Conservation (phyloP, 148 eudicot species). For the Fagopyrum tataricum region DNA sequence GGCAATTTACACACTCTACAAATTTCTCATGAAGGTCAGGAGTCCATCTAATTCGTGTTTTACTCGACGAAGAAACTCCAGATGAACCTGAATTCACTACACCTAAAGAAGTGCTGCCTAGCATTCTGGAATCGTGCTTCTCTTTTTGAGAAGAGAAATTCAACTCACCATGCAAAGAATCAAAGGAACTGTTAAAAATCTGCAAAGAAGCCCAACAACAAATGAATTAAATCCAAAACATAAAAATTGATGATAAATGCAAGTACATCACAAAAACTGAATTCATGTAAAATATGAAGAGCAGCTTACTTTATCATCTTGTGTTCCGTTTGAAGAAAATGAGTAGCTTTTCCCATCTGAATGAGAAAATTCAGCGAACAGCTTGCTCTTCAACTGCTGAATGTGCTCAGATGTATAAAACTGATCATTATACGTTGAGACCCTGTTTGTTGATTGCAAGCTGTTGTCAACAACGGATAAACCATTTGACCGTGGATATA, state of each 20-base stretch:
- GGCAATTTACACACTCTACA: constrained; percentile 67
- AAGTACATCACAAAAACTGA: neutral
- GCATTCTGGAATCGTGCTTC: constrained; percentile 18
- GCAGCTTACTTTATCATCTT: constrained; percentile 42
- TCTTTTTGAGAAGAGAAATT: constrained; percentile 25
- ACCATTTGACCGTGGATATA: constrained; percentile 30
- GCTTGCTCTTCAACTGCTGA: constrained; percentile 50
- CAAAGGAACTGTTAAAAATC: constrained; percentile 23
- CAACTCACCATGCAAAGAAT: constrained; percentile 21
- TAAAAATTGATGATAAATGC: neutral
- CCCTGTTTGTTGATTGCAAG: constrained; percentile 26
- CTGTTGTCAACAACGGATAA: constrained; percentile 21
- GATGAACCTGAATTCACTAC: constrained; percentile 25
- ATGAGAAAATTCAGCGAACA: constrained; percentile 42
- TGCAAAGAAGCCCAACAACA: neutral
- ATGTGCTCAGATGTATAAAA: constrained; percentile 32
- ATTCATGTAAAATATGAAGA: neutral
- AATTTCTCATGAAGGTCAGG: constrained; percentile 83
- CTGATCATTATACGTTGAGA: constrained; percentile 27
- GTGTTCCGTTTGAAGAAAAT: constrained; percentile 26
- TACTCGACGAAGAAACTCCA: constrained; percentile 34
- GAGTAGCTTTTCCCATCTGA: constrained; percentile 41
- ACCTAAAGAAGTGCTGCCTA: constrained; percentile 16
- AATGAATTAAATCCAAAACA: neutral
- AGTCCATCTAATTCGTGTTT: constrained; percentile 83